A percentile compares a stretch with the other conserved stretches of the same genome.
Evolutionary conservation across 495 filamentous ascomycete species (phyloP).

Genomic region (Pyrenula aspistea): DNA sequence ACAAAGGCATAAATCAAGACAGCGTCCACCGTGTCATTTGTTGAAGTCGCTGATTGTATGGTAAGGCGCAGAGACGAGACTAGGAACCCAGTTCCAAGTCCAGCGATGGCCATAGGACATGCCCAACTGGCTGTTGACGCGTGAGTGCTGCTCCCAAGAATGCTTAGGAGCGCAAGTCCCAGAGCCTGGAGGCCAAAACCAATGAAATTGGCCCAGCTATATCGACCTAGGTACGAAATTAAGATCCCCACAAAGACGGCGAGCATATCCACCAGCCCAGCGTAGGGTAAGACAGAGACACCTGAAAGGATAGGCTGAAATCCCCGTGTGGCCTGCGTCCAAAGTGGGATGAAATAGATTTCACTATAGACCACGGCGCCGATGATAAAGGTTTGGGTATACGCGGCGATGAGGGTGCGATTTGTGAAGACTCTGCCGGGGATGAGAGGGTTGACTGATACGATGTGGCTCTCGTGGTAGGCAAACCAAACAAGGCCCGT

Average conservation of each 20-base stretch:
- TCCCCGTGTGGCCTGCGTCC: constrained; percentile 40
- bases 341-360: constrained; percentile 36
- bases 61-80: constrained; percentile 37
- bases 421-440: constrained; percentile 35
- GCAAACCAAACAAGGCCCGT: constrained; percentile 23
- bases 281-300: constrained; percentile 35
- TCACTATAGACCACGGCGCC: constrained; percentile 36
- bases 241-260: constrained; percentile 32
- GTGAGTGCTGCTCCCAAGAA: constrained; percentile 5
- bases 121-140: constrained; percentile 35
- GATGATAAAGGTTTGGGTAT: constrained; percentile 30
- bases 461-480: constrained; percentile 33
- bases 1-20: constrained; percentile 47
- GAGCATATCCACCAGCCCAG: constrained; percentile 26
- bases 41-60: constrained; percentile 36
- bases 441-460: constrained; percentile 39
- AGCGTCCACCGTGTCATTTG: constrained; percentile 35
- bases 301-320: constrained; percentile 34
- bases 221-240: constrained; percentile 33
- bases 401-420: constrained; percentile 30
- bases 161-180: constrained; percentile 30
- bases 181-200: constrained; percentile 39
- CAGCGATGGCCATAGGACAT: constrained; percentile 34
- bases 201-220: constrained; percentile 40
- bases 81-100: constrained; percentile 40